Base-by-base conservation (phyloP, 768 basidiomycete species). In the Suillus subaureus region DNA sequence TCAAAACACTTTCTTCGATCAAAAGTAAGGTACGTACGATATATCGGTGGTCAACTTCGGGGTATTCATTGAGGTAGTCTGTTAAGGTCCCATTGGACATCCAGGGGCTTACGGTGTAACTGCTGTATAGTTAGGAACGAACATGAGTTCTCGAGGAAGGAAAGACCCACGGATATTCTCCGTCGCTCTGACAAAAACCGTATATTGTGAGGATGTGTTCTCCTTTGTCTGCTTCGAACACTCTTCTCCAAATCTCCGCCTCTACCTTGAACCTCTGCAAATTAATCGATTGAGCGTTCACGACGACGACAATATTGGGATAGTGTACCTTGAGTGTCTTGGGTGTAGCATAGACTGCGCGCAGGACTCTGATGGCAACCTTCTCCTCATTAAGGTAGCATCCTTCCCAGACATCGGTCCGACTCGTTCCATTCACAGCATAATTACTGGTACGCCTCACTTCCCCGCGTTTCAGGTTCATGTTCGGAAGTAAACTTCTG, bases 51-150 rank as follows among this genome's bases (percentile, higher is more conserved):
- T 87, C 79, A 23, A 82, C 76, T n/a, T 68, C 64, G 23, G 83
- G 80, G 56, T 79, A 71, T 12, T 70, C 70, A 52, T 80, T 80
- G 42, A 85, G 79, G 67, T 84, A 87, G 21, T 77, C 78, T 58
- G 84, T 69, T 18, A 82, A 82, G 52, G 80, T 83, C 45, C 86
- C 86, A 63, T 86, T 81, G 23, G 75, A 64, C 71, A 84, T 83
- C 86, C 86, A 87, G 23, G 85, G 86, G 69, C 83, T 85, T 47
- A 87, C 81, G 74, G 87, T 85, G 66, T 84, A 87, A 40, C 85
- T 86, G 62, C 26, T 56, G n/a, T 37, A 42, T 56, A 6, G 33
- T 74, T 6, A 70, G 54, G 40, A 40, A 23, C 7, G 54, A 49
- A 64, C 0, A 21, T 45, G 7, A 18, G 11, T 52, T 15, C 12